phyloP scores from a whole-genome alignment of 176 grass and related monocot genomes.

The Triticum timopheevii region DNA sequence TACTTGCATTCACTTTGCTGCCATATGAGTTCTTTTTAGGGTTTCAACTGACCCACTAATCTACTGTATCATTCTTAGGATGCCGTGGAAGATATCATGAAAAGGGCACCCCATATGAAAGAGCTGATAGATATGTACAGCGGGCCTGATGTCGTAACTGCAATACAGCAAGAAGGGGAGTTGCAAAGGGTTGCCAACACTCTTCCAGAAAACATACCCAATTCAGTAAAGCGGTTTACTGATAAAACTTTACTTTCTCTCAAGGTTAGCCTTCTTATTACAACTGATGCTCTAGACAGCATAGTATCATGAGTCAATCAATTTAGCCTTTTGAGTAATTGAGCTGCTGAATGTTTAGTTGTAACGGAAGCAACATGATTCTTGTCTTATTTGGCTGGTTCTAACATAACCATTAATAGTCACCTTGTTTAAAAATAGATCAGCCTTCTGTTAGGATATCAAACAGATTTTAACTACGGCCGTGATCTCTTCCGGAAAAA shows the following conservation, averaged over 20 bases:
- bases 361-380: background rate
- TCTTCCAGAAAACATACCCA: constrained; percentile 63
- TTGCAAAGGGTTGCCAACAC: constrained; percentile 80
- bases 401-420: background rate
- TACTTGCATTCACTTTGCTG: background rate
- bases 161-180: constrained; percentile 86
- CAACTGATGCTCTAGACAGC: constrained; percentile 15
- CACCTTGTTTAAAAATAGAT: background rate
- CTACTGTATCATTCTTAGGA: constrained; percentile 43
- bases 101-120: constrained; percentile 62
- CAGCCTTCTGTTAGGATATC: background rate
- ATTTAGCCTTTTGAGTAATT: background rate
- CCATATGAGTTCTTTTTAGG: constrained; percentile 3
- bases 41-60: constrained; percentile 29
- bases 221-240: constrained; percentile 77
- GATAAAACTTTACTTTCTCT: constrained; percentile 73
- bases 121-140: constrained; percentile 67
- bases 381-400: background rate
- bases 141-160: constrained; percentile 71
- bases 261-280: constrained; percentile 56
- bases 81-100: constrained; percentile 64
- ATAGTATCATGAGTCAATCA: background rate
- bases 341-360: background rate
- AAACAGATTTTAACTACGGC: background rate
- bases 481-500: background rate